Percentiles rank a stretch among this genome's conserved stretches.
phyloP scores from a whole-genome alignment of 2,329 filamentous ascomycete genomes.

The Lachnellula subtilissima region DNA sequence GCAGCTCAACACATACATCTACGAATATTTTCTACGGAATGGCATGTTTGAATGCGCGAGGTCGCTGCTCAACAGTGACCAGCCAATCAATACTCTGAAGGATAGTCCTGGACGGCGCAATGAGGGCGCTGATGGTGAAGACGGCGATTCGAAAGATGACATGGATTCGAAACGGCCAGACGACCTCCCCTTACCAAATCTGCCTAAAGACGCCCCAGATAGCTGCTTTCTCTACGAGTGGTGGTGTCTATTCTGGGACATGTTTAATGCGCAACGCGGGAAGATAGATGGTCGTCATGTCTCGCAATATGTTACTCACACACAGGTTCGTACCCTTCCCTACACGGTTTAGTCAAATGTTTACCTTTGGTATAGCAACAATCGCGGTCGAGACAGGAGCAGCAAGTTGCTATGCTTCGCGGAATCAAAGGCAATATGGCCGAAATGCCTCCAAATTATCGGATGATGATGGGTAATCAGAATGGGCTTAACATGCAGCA shows the following conservation, averaged over 20 bases:
- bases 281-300: slow-evolving; percentile 59
- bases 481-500: slow-evolving; percentile 57
- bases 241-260: slow-evolving; percentile 98
- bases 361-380: slow-evolving; percentile 48
- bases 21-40: slow-evolving; percentile 85
- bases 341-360: not conserved
- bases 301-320: slow-evolving; percentile 73
- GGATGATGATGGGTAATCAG: slow-evolving; percentile 67
- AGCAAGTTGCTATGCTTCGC: slow-evolving; percentile 73
- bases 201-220: slow-evolving; percentile 60
- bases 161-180: slow-evolving; percentile 68
- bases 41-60: slow-evolving; percentile 80
- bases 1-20: slow-evolving; percentile 79
- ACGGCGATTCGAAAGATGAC: slow-evolving; percentile 77
- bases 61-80: slow-evolving; percentile 61
- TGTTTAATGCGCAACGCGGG: slow-evolving; percentile 77
- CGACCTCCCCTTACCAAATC: slow-evolving; percentile 71
- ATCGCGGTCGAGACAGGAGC: slow-evolving; percentile 67
- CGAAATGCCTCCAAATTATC: slow-evolving; percentile 45
- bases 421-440: slow-evolving; percentile 59
- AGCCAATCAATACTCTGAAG: slow-evolving; percentile 61
- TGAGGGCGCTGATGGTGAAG: slow-evolving; percentile 70
- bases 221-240: slow-evolving; percentile 92
- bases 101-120: slow-evolving; percentile 64
- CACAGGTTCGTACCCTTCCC: slow-evolving; percentile 58